phyloP scores from a whole-genome alignment of 495 filamentous ascomycete genomes.

The Penicillium paradoxum region DNA sequence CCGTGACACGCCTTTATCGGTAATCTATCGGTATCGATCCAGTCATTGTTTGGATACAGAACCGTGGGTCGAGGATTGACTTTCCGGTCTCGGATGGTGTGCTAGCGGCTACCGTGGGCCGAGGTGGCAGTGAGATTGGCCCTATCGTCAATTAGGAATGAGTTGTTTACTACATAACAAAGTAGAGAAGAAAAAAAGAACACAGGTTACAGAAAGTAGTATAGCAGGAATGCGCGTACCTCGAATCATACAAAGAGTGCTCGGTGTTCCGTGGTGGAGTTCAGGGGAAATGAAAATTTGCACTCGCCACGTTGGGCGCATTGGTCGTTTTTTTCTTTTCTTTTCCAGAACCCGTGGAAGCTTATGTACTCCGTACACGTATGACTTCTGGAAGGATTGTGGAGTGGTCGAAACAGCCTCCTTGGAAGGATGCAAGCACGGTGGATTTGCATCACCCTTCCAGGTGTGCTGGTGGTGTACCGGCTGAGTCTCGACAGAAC shows the following conservation, averaged over 20 bases:
- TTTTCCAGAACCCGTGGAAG: constrained; percentile 6
- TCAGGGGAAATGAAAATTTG: constrained; percentile 4
- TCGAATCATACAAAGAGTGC: not conserved
- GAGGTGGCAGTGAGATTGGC: constrained; percentile 8
- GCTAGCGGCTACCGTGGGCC: constrained; percentile 22
- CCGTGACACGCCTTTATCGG: constrained; percentile 7
- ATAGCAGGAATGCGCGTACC: not conserved
- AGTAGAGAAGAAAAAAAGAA: no score
- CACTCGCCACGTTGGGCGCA: constrained; percentile 8
- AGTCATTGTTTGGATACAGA: constrained; percentile 4
- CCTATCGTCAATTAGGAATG: not conserved
- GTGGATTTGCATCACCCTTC: no score
- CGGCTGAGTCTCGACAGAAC: no score
- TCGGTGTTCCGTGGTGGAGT: constrained; percentile 1
- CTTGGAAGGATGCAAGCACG: constrained; percentile 1
- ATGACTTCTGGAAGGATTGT: constrained; percentile 8
- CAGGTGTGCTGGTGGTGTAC: no score
- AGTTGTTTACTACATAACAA: not conserved
- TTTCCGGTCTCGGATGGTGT: constrained; percentile 27
- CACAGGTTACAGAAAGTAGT: no score
- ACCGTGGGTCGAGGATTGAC: constrained; percentile 24
- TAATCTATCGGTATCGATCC: not conserved
- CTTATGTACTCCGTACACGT: no score
- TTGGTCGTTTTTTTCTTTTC: not conserved
- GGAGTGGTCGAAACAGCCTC: constrained; percentile 1